phyloP scores from a whole-genome alignment of 257 asterid genomes.

The Nicotiana sylvestris region DNA sequence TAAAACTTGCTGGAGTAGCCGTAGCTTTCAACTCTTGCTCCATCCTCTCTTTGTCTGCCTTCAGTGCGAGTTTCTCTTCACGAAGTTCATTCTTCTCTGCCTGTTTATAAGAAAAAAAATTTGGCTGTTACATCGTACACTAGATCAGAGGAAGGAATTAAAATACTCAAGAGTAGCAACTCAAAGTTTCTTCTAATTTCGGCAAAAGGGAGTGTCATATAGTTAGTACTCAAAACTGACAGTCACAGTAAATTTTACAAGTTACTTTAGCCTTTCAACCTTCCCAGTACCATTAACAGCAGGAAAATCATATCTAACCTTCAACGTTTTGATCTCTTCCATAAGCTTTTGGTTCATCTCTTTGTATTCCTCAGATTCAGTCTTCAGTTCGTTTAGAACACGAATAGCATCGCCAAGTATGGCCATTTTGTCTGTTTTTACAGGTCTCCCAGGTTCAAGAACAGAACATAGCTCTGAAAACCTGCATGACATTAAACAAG shows the following conservation, averaged over 20 bases:
- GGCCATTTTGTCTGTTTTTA: slow-evolving; percentile 64
- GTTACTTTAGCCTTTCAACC: not conserved
- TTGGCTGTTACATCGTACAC: not conserved
- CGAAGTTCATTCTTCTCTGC: slow-evolving; percentile 83
- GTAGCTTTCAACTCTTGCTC: slow-evolving; percentile 67
- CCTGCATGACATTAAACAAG: slow-evolving; percentile 29
- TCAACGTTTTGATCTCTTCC: slow-evolving; percentile 67
- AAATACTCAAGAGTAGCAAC: not conserved
- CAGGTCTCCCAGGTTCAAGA: slow-evolving; percentile 71
- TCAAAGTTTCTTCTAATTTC: not conserved
- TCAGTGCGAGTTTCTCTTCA: slow-evolving; percentile 68
- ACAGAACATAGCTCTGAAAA: slow-evolving; percentile 56
- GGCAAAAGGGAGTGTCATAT: not conserved
- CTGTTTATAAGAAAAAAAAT: slow-evolving; percentile 25
- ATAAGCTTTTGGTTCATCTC: slow-evolving; percentile 53
- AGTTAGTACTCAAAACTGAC: not conserved
- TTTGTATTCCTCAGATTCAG: slow-evolving; percentile 49
- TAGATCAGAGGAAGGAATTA: not conserved
- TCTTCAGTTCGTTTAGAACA: slow-evolving; percentile 47
- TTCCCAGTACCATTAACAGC: not conserved
- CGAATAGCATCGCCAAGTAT: slow-evolving; percentile 72
- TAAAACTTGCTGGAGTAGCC: slow-evolving; percentile 46
- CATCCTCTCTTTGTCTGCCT: slow-evolving; percentile 66
- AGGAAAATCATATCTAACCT: slow-evolving; percentile 38
- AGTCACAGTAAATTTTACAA: not conserved